Conservation (phyloP, 805 yeast species). For the Brettanomyces sp. region DNA sequence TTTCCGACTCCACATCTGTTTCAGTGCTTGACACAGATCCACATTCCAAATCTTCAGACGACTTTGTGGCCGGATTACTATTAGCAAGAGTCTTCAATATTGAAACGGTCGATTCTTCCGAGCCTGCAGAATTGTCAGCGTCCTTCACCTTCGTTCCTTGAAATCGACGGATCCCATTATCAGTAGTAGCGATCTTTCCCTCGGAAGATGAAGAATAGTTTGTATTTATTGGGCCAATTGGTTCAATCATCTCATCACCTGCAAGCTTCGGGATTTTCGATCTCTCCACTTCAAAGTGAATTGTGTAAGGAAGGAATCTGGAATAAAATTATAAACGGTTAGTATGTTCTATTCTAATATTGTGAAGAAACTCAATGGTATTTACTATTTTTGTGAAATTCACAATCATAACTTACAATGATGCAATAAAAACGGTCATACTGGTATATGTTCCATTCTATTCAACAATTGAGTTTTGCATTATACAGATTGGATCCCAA, state of each 20-base stretch:
- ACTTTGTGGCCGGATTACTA: constrained; percentile 5
- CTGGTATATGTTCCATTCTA: neutral
- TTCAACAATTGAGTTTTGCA: neutral
- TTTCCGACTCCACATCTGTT: neutral
- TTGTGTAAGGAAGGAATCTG: constrained; percentile 66
- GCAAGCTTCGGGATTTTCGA: constrained; percentile 5
- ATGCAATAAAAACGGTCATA: constrained; percentile 65
- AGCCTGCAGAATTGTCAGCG: neutral
- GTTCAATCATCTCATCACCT: constrained; percentile 20
- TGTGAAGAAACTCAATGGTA: too few relatives aligned
- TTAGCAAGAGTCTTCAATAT: constrained; percentile 15
- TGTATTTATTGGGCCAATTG: constrained; percentile 6
- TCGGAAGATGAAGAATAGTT: neutral
- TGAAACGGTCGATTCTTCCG: constrained; percentile 15
- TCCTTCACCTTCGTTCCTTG: too few relatives aligned
- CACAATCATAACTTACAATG: constrained; percentile 39
- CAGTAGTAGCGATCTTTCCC: neutral
- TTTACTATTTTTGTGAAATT: too few relatives aligned
- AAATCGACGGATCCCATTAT: neutral
- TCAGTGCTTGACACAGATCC: constrained; percentile 3
- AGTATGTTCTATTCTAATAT: neutral
- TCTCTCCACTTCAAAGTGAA: constrained; percentile 45
- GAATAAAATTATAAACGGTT: neutral
- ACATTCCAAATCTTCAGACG: neutral
- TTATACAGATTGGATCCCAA: neutral